Conservation (phyloP, 768 basidiomycete species). For the Phanerodontia chrysosporium region DNA sequence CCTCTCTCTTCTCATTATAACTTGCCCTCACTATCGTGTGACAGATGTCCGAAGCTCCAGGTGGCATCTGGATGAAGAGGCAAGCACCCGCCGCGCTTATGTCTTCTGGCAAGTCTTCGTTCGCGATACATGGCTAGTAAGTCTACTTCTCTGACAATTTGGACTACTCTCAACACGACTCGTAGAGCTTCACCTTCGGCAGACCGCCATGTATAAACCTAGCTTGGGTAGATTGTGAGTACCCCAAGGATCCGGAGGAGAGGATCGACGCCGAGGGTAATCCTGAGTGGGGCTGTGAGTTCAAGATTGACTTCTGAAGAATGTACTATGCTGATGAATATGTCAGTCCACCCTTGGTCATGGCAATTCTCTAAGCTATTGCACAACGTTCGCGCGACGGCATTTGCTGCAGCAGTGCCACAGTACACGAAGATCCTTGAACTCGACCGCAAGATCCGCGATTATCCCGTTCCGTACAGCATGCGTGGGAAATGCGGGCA, state of each 20-base stretch:
- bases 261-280: constrained; percentile 30
- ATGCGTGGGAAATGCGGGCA: constrained; percentile 32
- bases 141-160: neutral
- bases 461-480: constrained; percentile 42
- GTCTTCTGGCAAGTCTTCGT: constrained; percentile 70
- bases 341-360: constrained; percentile 50
- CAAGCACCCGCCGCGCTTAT: constrained; percentile 43
- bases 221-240: constrained; percentile 51
- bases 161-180: neutral
- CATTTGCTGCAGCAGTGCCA: constrained; percentile 39
- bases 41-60: constrained; percentile 56
- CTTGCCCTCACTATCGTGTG: neutral
- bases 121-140: constrained; percentile 59
- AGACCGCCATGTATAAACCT: constrained; percentile 53
- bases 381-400: constrained; percentile 44
- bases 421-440: constrained; percentile 43
- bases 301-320: constrained; percentile 17
- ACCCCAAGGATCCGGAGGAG: constrained; percentile 44
- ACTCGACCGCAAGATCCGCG: constrained; percentile 47
- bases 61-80: constrained; percentile 50
- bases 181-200: constrained; percentile 58
- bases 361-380: constrained; percentile 51
- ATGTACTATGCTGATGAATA: neutral
- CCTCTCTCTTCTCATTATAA: neutral
- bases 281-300: constrained; percentile 41